phyloP scores from a whole-genome alignment of 106 monocot species.

The Amphibolis antarctica region DNA sequence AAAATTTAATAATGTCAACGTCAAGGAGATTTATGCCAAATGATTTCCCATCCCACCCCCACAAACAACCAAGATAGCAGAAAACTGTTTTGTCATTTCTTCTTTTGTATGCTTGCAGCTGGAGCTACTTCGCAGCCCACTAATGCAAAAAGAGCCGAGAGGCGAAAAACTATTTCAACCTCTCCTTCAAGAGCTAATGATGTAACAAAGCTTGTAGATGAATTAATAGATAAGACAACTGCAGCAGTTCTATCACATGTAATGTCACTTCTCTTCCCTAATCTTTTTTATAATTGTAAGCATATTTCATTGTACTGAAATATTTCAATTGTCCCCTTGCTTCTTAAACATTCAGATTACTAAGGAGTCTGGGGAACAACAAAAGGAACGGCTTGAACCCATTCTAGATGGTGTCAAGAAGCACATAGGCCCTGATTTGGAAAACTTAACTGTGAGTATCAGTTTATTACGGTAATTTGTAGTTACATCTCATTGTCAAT shows the following conservation, averaged over 20 bases:
- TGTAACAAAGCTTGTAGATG: conserved; percentile 49
- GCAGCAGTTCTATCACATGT: conserved; percentile 50
- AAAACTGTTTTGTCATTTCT: background rate
- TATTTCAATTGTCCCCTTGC: background rate
- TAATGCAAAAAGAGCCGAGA: conserved; percentile 16
- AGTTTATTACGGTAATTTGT: background rate
- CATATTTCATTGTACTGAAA: background rate
- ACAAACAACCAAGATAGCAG: background rate
- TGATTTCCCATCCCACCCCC: background rate
- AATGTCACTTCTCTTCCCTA: background rate
- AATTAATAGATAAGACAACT: conserved; percentile 49
- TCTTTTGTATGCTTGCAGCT: conserved; percentile 7
- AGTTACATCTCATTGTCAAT: background rate
- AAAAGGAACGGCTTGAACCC: conserved; percentile 13
- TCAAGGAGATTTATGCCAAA: background rate
- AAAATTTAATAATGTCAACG: no score
- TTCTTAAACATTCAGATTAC: conserved; percentile 18
- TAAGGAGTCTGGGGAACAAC: conserved; percentile 25
- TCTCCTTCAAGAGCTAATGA: conserved; percentile 21
- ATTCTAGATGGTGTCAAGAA: conserved; percentile 37
- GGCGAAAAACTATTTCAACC: conserved; percentile 14
- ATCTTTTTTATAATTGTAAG: background rate
- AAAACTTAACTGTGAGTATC: conserved; percentile 48
- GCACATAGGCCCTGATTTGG: conserved; percentile 44
- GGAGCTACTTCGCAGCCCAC: conserved; percentile 15